Evolutionary conservation across 495 filamentous ascomycete genomes (phyloP), one percentile per base, ranked within the genome.

Genomic region (Chaetomidium leptoderma): DNA sequence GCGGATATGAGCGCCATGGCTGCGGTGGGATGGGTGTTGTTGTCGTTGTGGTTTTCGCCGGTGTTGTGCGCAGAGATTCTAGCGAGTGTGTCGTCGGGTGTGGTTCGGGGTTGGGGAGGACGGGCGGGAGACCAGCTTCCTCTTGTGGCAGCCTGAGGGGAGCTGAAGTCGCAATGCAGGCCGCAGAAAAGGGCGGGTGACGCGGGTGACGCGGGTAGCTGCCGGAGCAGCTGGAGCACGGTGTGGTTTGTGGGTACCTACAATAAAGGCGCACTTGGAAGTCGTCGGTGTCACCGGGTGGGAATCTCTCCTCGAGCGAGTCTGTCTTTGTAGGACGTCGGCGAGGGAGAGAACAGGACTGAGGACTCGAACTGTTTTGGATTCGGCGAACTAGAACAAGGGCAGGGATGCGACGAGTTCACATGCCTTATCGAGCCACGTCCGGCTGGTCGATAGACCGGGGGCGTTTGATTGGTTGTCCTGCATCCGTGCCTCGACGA

Each of bases 1-100:
- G 83, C 83, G 8, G 88, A 90, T 62, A 96, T 74, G 59, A 93
- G 74, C 40, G 83, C 86, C 91, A 96, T 96, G 63, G 35, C 24
- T 32, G 33, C 32, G 42, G 21, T 24, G 23, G 42, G 24, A 17
- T 19, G n/a, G 53, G 24, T 0, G n/a, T 30, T 39, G 56, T 16
- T 17, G n/a, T 40, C 9, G 26, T 45, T 44, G 56, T 17, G 4
- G 39, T 42, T 42, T n/a, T 43, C 23, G 14, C 16, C 19, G 19
- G n/a, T 37, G 39, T 35, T 13, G 42, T 56, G 27, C 27, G 30
- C 36, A 39, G 54, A 2, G 14, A n/a, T n/a, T 39, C 14, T 58
- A 23, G 24, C 11, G 35, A 6, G 17, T 23, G 17, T 23, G 16
- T 23, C 24, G 23, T 39, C 8, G 37, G 6, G 4, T 17, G 14